Base-by-base conservation (phyloP, 139 green algal genomes). In the Axilococcus clingmanii region DNA sequence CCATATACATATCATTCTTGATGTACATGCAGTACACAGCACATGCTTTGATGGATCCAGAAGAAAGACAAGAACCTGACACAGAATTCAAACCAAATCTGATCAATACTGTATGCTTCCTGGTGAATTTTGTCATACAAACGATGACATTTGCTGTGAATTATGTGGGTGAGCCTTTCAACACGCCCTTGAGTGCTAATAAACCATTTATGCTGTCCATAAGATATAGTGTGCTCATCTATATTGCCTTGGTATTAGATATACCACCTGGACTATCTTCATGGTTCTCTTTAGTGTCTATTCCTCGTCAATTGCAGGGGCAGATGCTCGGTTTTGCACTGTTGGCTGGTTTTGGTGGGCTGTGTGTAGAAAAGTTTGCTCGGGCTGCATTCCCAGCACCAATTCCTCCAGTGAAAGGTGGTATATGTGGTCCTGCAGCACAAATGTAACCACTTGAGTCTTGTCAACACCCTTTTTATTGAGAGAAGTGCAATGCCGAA, bases 91-190 rank as follows among this genome's bases (percentile, higher is more conserved):
- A 82, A 63, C 87, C 89, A 63, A 98, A 98, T 77, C 63, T 98
- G 15, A 87, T 98, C 38, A 98, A 98, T 83, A 95, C 77, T 17
- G 80, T 95, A 4, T 95, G 83, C 66, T 98, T 93, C 74, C 70
- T 95, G 27, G 80, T 86, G 25, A 88, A 92, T 62, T 83, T 85
- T 20, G 64, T 77, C 63, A 85, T 93, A 40, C 78, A 80, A 69
- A 77, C 89, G n/a, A 79, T 71, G 46, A 97, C 89, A 8, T 97
- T 97, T 66, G 81, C 77, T 0, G 86, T 93, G 44, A 97, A 97
- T 76, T 97, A 97, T 67, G 76, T 94, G 31, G 91, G 89, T 15
- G 66, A 83, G 48, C 90, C 90, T 12, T 95, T 94, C 77, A 94
- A 89, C 76, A 80, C 75, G 4, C 64, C 75, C 4, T 72, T 98